A percentile compares a stretch with the other conserved stretches of the same genome.
Evolutionary conservation across 495 filamentous ascomycete genomes (phyloP).

Genomic region (Daldinia concentrica): DNA sequence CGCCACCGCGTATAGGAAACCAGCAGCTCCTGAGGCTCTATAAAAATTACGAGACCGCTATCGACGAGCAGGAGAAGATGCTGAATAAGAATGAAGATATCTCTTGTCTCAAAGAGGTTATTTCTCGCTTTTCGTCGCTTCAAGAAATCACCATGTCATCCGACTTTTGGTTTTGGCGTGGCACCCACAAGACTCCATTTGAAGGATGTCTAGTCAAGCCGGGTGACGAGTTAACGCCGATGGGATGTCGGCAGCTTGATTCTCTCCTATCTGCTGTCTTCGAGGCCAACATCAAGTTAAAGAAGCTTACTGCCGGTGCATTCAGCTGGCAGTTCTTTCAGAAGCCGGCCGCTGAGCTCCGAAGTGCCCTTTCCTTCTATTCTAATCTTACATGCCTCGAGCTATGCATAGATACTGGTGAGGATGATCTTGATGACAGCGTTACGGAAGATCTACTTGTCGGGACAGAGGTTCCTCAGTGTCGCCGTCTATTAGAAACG

Average conservation of each 20-base stretch:
- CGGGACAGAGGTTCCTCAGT: conserved; percentile 11
- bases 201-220: not conserved
- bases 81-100: conserved; percentile 14
- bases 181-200: conserved; percentile 13
- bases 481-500: conserved; percentile 16
- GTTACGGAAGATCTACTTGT: not conserved
- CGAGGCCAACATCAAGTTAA: conserved; percentile 17
- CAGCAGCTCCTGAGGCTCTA: conserved; percentile 10
- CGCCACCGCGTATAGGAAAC: not conserved
- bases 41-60: conserved; percentile 15
- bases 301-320: conserved; percentile 12
- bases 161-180: not conserved
- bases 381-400: conserved; percentile 27
- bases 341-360: conserved; percentile 21
- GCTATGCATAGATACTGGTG: conserved; percentile 22
- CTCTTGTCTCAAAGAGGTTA: conserved; percentile 20
- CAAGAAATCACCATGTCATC: conserved; percentile 19
- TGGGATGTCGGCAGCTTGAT: conserved; percentile 23
- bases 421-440: not conserved
- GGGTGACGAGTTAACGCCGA: not conserved
- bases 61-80: conserved; percentile 20
- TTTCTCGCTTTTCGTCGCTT: conserved; percentile 24
- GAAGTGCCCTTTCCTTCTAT: conserved; percentile 6
- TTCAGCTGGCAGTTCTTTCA: conserved; percentile 27
- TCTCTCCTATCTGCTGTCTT: conserved; percentile 22